These are phyloP conservation scores for Barnettozyma wickerhamii DNA, from an alignment of 805 yeast species.

Conservation along the genomic window DNA sequence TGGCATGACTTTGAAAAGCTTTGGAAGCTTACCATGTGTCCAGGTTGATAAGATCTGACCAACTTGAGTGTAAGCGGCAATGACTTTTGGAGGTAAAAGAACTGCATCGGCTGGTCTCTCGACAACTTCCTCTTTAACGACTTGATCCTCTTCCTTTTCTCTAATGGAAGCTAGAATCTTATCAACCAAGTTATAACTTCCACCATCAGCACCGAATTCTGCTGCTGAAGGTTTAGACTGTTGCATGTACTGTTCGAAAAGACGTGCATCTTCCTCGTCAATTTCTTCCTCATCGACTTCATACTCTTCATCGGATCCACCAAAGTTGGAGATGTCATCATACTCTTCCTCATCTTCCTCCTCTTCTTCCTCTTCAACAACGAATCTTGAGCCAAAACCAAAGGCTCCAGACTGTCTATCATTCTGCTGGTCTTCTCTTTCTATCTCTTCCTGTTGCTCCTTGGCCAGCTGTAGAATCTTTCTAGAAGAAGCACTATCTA, in stretches of 20 bases:
- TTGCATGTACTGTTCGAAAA: constrained; percentile 75
- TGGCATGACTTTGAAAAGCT: constrained; percentile 92
- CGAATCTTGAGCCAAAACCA: constrained; percentile 31
- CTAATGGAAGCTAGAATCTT: constrained; percentile 87
- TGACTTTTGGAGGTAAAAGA: constrained; percentile 90
- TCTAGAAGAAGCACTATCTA: constrained; percentile 81
- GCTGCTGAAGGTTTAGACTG: constrained; percentile 29
- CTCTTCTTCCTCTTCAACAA: constrained; percentile 47
- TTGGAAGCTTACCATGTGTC: constrained; percentile 96
- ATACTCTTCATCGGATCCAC: constrained; percentile 44
- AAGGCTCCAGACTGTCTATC: constrained; percentile 26
- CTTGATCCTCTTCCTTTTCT: constrained; percentile 53
- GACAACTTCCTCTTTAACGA: constrained; percentile 25
- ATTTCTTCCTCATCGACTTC: constrained; percentile 60
- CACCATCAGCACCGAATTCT: constrained; percentile 33
- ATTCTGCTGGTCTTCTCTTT: constrained; percentile 50
- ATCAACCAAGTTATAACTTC: constrained; percentile 76
- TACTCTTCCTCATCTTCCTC: constrained; percentile 33
- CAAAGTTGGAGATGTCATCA: constrained; percentile 47
- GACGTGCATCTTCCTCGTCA: constrained; percentile 76
- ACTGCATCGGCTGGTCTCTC: constrained; percentile 64
- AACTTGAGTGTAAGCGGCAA: constrained; percentile 88
- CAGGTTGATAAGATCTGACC: constrained; percentile 84
- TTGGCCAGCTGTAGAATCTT: constrained; percentile 85
- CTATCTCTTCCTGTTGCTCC: constrained; percentile 90